These are phyloP conservation scores for Hemileia vastatrix DNA, from an alignment of 1,284 basidiomycete species.

Conservation along the genomic window DNA sequence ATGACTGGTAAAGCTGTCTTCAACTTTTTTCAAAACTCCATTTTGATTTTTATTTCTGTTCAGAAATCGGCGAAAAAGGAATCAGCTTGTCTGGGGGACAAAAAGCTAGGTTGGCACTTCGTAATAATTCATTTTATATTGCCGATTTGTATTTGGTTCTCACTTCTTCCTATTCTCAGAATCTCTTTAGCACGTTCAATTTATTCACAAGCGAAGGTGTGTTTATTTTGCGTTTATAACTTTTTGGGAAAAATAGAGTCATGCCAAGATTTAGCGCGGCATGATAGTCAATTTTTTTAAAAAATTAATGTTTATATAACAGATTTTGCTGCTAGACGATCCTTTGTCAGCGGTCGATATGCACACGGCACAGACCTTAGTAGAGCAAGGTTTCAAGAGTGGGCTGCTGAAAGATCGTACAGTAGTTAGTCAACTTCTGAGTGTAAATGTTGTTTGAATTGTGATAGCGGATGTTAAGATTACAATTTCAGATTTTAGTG, in stretches of 20 bases:
- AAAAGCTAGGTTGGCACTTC: constrained; percentile 17
- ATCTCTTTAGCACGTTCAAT: constrained; percentile 19
- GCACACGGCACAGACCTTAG: constrained; percentile 10
- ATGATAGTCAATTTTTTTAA: background rate
- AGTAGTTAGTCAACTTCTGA: constrained; percentile 3
- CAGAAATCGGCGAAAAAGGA: constrained; percentile 23
- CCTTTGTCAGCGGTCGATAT: constrained; percentile 20
- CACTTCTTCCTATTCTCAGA: background rate
- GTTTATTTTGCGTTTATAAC: background rate
- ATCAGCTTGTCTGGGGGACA: constrained; percentile 23
- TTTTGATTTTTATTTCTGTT: background rate
- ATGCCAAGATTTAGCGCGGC: background rate
- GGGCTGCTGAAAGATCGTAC: constrained; percentile 17
- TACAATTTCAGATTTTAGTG: constrained; percentile 11
- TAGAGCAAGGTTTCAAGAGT: constrained; percentile 12
- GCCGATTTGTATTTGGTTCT: background rate
- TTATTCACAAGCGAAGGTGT: constrained; percentile 18
- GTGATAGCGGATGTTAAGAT: background rate
- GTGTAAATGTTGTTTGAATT: background rate
- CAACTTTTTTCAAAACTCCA: background rate
- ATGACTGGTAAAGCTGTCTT: constrained; percentile 14
- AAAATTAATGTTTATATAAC: too few relatives aligned
- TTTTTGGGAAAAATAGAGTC: too few relatives aligned
- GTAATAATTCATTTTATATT: background rate
- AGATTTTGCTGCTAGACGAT: constrained; percentile 18